phyloP scores from a whole-genome alignment of 2,329 filamentous ascomycete genomes.

The Endocalyx cinctus region DNA sequence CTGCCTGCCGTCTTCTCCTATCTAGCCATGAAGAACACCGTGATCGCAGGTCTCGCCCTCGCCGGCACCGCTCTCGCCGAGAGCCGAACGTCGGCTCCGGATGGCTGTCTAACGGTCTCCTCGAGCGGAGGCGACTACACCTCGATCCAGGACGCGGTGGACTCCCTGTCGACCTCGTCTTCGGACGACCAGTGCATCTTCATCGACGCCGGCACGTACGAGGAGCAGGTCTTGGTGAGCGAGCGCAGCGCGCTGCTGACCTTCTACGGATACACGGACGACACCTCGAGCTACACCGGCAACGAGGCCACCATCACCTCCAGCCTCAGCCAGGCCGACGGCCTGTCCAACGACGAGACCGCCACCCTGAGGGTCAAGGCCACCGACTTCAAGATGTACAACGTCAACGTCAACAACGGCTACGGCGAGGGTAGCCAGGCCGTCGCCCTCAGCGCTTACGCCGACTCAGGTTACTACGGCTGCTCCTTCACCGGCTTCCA shows the following conservation, averaged over 20 bases:
- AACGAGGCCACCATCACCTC: conserved; percentile 54
- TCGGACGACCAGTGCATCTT: conserved; percentile 54
- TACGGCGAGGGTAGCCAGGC: conserved; percentile 42
- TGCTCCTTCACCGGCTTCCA: conserved; percentile 41
- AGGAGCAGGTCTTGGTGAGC: conserved; percentile 53
- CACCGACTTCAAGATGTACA: conserved; percentile 54
- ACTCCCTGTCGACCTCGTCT: conserved; percentile 48
- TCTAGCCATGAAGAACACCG: conserved; percentile 13
- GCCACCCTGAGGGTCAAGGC: conserved; percentile 41
- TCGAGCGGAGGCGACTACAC: conserved; percentile 29
- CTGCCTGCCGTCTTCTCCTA: background rate
- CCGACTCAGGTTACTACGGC: conserved; percentile 42
- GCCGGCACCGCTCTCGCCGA: conserved; percentile 20
- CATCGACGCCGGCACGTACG: conserved; percentile 55
- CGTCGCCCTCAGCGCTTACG: conserved; percentile 39
- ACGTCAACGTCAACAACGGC: conserved; percentile 47
- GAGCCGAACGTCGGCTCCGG: conserved; percentile 34
- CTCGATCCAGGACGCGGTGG: conserved; percentile 50
- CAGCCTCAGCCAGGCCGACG: conserved; percentile 40
- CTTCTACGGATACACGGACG: conserved; percentile 54
- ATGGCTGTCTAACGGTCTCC: conserved; percentile 45
- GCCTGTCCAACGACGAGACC: conserved; percentile 47
- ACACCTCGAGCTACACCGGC: conserved; percentile 44
- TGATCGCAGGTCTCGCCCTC: conserved; percentile 9
- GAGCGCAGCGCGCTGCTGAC: conserved; percentile 42